Evolutionary conservation across 1,284 basidiomycete genomes (phyloP), one percentile per base, ranked within the genome.

Genomic region (Ceratobasidium sp.): DNA sequence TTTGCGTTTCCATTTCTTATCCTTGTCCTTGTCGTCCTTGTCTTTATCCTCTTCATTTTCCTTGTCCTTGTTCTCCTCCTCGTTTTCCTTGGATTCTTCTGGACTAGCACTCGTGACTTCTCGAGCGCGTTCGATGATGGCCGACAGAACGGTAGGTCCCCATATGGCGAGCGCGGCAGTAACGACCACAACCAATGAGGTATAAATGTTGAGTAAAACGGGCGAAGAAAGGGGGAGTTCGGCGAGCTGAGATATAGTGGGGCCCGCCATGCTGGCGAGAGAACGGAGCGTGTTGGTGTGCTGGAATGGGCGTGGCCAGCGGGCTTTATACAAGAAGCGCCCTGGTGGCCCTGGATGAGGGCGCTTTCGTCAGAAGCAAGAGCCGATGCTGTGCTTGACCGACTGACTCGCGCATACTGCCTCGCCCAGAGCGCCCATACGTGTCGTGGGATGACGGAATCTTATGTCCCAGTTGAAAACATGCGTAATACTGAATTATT

Each of bases 1-100:
- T 36, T 69, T 69, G 65, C 65, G 65, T 23, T 69, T 69, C 65
- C 65, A 69, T 58, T 69, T 69, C 34, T 69, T 69, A 10, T 55
- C 39, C 28, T 53, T n/a, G 28, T 69, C 53, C 6, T 45, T 45
- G 36, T 39, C 36, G 36, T 50, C 32, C 12, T 53, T 21, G 16
- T 41, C 39, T 12, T 69, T 23, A 1, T 57, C 36, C 34, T 67
- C 52, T n/a, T 57, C 36, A 12, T 53, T 39, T 21, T 67, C 65
- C 43, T 69, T 69, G 9, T 69, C 65, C 30, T 69, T 69, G 26
- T 52, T 18, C 30, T 69, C 43, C 14, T 58, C 53, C 10, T 67
- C 50, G n/a, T 45, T 58, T 14, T 39, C 16, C 28, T 57, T 39
- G 52, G 34, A 28, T 46, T 57, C 65, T 34, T 53, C 52, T 30